Percentiles rank a stretch among this genome's conserved stretches.
Evolutionary conservation across 2,329 filamentous ascomycete species (phyloP).

Genomic region (Sordariomycetes sp.): DNA sequence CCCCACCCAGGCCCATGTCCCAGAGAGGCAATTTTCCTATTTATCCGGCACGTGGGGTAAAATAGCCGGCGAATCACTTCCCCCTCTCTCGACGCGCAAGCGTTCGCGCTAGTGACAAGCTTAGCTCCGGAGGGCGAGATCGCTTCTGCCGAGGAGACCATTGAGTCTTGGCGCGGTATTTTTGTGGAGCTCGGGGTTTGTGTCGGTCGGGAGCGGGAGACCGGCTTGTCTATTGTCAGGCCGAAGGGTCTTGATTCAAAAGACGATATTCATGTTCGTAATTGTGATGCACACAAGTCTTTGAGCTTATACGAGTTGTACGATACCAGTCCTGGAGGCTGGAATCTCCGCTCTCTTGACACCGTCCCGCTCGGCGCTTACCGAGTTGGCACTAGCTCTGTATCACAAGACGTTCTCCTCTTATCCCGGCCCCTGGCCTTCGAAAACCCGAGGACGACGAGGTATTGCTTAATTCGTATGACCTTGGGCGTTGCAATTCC

Average conservation of each 20-base stretch:
- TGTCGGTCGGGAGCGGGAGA: too few relatives aligned
- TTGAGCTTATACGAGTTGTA: too few relatives aligned
- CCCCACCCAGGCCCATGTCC: not conserved
- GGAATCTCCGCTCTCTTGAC: not conserved
- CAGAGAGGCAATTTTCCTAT: not conserved
- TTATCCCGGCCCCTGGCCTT: not conserved
- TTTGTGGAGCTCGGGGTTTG: too few relatives aligned
- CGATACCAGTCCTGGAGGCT: too few relatives aligned
- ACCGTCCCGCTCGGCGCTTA: not conserved
- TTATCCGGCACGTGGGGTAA: conserved; percentile 6
- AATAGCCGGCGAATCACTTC: conserved; percentile 1
- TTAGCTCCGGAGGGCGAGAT: too few relatives aligned
- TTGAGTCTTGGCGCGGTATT: too few relatives aligned
- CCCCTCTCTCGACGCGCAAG: conserved; percentile 2
- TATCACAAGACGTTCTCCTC: not conserved
- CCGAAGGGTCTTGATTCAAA: too few relatives aligned
- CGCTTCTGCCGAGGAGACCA: too few relatives aligned
- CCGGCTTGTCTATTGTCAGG: too few relatives aligned
- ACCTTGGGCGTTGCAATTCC: not conserved
- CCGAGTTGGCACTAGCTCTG: not conserved
- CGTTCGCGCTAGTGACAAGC: not conserved
- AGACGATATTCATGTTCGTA: not conserved
- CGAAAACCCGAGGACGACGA: not conserved
- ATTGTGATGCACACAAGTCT: not conserved
- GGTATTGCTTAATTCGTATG: not conserved